Conservation (phyloP, 805 yeast genomes). For the Scheffersomyces stipitis region DNA sequence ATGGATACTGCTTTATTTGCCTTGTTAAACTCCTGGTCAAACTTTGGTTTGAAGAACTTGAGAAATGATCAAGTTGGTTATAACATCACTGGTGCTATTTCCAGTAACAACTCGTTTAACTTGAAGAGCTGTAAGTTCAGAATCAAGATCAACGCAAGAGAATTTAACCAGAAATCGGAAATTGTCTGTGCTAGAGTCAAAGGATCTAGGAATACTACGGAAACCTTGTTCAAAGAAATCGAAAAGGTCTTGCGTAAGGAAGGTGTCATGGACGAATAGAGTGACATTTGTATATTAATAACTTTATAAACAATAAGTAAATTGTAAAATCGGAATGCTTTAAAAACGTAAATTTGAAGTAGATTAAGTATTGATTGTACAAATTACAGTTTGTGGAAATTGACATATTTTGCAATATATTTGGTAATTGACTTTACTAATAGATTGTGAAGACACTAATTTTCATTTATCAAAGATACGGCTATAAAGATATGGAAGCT, state of each 20-base stretch:
- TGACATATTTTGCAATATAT: too few relatives aligned
- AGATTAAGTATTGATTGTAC: too few relatives aligned
- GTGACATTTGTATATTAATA: too few relatives aligned
- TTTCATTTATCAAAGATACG: too few relatives aligned
- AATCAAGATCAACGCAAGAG: constrained; percentile 48
- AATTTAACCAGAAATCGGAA: constrained; percentile 45
- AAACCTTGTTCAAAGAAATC: constrained; percentile 59
- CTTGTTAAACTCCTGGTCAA: constrained; percentile 65
- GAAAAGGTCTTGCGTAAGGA: constrained; percentile 66
- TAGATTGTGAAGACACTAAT: too few relatives aligned
- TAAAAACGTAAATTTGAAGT: too few relatives aligned
- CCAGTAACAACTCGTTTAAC: constrained; percentile 60
- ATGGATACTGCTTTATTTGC: constrained; percentile 64
- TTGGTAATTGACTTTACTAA: too few relatives aligned
- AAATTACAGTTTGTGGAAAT: too few relatives aligned
- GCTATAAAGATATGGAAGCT: too few relatives aligned
- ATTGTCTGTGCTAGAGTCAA: constrained; percentile 60
- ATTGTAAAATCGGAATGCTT: too few relatives aligned
- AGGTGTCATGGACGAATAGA: constrained; percentile 48
- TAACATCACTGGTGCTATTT: constrained; percentile 59
- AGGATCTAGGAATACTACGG: constrained; percentile 65
- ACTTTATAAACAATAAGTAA: too few relatives aligned
- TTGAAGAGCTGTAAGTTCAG: constrained; percentile 65
- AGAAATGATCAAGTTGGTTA: constrained; percentile 41
- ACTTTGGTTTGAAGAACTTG: constrained; percentile 64